Base-by-base conservation (phyloP, 176 grass and related monocot genomes). In the Aechmea fasciata region DNA sequence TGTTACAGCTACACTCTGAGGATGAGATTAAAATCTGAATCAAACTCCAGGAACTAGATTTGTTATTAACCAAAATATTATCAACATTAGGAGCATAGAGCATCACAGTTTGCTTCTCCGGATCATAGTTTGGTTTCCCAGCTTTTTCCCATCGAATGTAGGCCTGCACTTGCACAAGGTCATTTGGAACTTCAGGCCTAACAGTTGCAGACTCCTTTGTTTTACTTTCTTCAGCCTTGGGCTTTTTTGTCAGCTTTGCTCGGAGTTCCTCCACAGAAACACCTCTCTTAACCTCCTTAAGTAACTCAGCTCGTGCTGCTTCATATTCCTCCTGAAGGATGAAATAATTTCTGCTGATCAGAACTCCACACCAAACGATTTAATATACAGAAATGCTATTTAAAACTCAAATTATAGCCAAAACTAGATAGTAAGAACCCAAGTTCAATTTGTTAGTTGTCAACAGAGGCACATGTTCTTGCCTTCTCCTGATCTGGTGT, bases 81-180 rank as follows among this genome's bases (percentile, higher is more conserved):
- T 41, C 4, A 41, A 8, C 33, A 41, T 8, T 59, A 59, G 54
- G 54, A 59, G 3, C 15, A 59, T 59, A 87, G 70, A 75, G 61
- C 13, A 51, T 75, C 81, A 96, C 92, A 80, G 74, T 68, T 78
- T 96, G 92, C 71, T 91, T 89, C 73, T 91, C 88, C 8, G 81
- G 85, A 66, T 83, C 3, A 80, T 96, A 91, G 70, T 91, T 91
- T 84, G 92, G 92, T 75, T 91, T 96, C 68, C 92, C 92, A 15
- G 88, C 92, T 77, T 86, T 84, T 59, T 96, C 92, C 92, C 92
- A 96, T 75, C 92, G 84, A 68, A 96, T 84, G 76, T 82, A 96
- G 68, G 92, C 72, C 57, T 91, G 92, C 23, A 91, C 85, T 79
- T 91, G 92, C 63, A 96, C 88, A 78, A 89, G 81, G 5, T 92